Evolutionary conservation across 1,284 basidiomycete genomes (phyloP), one percentile per base, ranked within the genome.

Genomic region (Trametes sp.): DNA sequence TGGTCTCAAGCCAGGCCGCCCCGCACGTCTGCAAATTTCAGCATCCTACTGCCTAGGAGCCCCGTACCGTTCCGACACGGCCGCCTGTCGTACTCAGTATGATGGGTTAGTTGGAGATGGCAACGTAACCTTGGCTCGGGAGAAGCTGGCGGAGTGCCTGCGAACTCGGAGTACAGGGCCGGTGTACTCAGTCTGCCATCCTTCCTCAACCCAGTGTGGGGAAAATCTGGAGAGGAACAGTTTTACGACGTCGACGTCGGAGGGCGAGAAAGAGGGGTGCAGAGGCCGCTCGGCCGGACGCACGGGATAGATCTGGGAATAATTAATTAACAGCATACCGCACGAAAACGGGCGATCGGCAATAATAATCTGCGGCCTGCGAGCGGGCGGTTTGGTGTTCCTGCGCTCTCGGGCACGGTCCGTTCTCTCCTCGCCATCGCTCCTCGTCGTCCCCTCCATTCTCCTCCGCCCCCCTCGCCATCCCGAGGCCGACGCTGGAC

Each of bases 351-450:
- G 52, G 26, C 53, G 60, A 59, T 67, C 67, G 66, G 69, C 63
- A 70, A 72, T 69, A 67, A 59, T 64, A 56, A 65, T 57, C 46
- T 19, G 54, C 50, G 54, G 56, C 55, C 60, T 63, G 61, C 59
- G 61, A 48, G 66, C 68, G 66, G 64, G 65, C 60, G 66, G 63
- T 69, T 70, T 67, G 65, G 64, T 54, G 54, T 53, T 59, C 60
- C 53, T 60, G 59, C 59, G 59, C 48, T 65, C 61, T 67, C 67
- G 67, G 69, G 61, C 68, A 69, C 70, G 69, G 69, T 66, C 69
- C 70, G 69, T 66, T 67, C 59, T 65, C 65, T 63, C 65, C 62
- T 62, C 56, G 51, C 61, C 67, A 64, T 69, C 70, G 48, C 66
- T 67, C 66, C 65, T 69, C 65, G 56, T 57, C 62, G 62, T 65